A percentile compares a stretch with the other conserved stretches of the same genome.
Evolutionary conservation across 306 rosid genomes (phyloP).

Genomic region (Gynostemma pentaphyllum): DNA sequence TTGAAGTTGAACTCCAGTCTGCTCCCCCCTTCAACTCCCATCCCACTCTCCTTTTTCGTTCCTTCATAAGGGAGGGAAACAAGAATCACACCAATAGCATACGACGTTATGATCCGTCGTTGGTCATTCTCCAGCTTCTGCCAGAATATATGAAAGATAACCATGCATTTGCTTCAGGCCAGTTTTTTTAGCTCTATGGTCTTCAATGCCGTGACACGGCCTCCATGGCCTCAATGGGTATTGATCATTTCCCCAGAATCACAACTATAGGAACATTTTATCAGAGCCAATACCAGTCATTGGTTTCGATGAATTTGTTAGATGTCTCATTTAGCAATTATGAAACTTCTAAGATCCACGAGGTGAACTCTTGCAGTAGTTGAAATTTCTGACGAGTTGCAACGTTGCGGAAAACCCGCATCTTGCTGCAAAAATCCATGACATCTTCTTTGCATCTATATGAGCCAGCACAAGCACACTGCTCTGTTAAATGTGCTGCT

Average conservation of each 20-base stretch:
- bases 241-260: background rate
- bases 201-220: background rate
- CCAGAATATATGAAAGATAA: background rate
- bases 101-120: background rate
- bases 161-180: background rate
- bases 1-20: no score
- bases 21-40: no score
- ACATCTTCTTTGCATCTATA: constrained; percentile 58
- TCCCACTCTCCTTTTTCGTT: no score
- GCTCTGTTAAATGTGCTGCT: constrained; percentile 81
- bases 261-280: background rate
- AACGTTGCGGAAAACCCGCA: constrained; percentile 50
- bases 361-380: constrained; percentile 64
- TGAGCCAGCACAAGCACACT: constrained; percentile 72
- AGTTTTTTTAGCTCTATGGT: background rate
- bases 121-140: background rate
- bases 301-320: background rate
- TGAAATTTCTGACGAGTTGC: constrained; percentile 72
- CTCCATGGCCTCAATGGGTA: background rate
- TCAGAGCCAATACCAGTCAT: background rate
- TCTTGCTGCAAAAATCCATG: constrained; percentile 34
- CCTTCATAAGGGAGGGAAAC: no score
- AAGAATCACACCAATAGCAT: background rate
- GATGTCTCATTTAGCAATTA: background rate
- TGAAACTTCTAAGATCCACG: constrained; percentile 60